Evolutionary conservation across 768 basidiomycete species (phyloP), one percentile per base, ranked within the genome.

Genomic region (Hericium erinaceus): DNA sequence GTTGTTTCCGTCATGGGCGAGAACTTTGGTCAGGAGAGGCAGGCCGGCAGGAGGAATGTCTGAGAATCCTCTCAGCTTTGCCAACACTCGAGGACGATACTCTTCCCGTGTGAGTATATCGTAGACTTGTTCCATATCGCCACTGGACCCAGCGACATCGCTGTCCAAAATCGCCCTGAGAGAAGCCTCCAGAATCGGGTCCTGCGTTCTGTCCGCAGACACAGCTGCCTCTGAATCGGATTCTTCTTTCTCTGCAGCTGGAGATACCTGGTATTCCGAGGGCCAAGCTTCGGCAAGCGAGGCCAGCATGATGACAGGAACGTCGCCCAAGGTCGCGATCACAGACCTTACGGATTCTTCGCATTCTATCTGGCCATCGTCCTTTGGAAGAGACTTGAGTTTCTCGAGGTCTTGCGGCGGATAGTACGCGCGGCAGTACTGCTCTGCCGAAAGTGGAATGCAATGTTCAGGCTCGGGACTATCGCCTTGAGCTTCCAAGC

Each of bases 231-330:
- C 33, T 33, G 33, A 33, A 33, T 33, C 33, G 33, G 33, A 7
- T 33, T 0, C 33, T 10, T 33, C 33, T 10, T 33, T 33, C 33
- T 33, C 33, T 10, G 33, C 33, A 33, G 33, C 33, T 33, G 33
- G 9, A 1, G 33, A 33, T 8, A 40, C 28, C n/a, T 4, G n/a
- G 28, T 54, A 58, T 38, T 54, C 58, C 12, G 12, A 8, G 11
- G 58, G 58, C 58, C 58, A 58, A 9, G 58, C 58, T 33, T 58
- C 58, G 18, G 44, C 44, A 16, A 58, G 41, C 37, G 53, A 48
- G 37, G 15, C 15, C 18, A 46, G 11, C 13, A 10, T 44, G 52
- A 58, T 46, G 39, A 58, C 37, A 16, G 28, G 24, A 8, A 44
- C 40, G 18, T 48, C 40, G 10, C 16, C 12, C 10, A 58, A 24